phyloP scores from a whole-genome alignment of 2,329 filamentous ascomycete species.

The Didymella arachidicola region DNA sequence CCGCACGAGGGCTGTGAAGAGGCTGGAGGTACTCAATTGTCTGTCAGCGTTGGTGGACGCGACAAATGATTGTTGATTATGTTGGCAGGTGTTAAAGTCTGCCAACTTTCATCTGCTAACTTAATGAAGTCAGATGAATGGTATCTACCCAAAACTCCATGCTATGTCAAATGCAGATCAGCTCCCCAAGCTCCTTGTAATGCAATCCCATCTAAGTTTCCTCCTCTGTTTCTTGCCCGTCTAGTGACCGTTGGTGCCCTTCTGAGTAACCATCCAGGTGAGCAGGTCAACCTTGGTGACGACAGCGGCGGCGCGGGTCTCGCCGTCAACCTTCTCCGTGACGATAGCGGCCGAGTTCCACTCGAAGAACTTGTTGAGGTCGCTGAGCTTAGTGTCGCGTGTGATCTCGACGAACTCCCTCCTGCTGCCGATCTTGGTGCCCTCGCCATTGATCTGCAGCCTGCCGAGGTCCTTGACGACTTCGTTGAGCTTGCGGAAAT shows the following conservation, averaged over 20 bases:
- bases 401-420: conserved; percentile 94
- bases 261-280: conserved; percentile 78
- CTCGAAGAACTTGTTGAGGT: conserved; percentile 91
- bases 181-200: background rate
- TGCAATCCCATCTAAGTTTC: background rate
- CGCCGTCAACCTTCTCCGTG: conserved; percentile 72
- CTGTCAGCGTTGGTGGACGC: background rate
- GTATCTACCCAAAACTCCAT: conserved; percentile 21
- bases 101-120: conserved; percentile 23
- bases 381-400: conserved; percentile 81
- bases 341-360: conserved; percentile 98
- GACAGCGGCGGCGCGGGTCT: conserved; percentile 81
- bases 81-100: conserved; percentile 24
- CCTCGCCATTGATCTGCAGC: conserved; percentile 45
- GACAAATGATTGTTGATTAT: background rate
- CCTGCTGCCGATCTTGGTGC: conserved; percentile 47
- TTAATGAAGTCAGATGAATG: conserved; percentile 26
- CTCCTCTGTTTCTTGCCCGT: background rate
- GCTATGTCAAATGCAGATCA: conserved; percentile 16
- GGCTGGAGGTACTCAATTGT: background rate
- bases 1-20: background rate
- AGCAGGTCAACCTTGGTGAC: conserved; percentile 97
- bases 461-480: conserved; percentile 77
- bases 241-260: conserved; percentile 20
- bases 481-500: conserved; percentile 87